Percentiles rank a stretch among this genome's conserved stretches.
phyloP scores from a whole-genome alignment of 169 alveolate genomes.

The Eimeria maxima region DNA sequence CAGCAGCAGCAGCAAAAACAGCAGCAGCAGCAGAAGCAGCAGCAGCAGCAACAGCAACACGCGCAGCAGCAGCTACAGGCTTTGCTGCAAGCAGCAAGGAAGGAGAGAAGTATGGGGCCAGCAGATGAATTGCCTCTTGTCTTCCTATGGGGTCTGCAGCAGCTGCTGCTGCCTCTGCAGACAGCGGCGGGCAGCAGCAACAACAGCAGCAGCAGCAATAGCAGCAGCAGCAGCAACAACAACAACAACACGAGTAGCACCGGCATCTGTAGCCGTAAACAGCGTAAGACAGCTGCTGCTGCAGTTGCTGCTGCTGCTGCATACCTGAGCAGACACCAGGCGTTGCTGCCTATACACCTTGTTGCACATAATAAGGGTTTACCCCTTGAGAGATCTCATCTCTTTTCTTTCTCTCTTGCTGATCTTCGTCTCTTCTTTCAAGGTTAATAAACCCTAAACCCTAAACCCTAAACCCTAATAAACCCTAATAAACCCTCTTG shows the following conservation, averaged over 20 bases:
- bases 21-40: too few species aligned
- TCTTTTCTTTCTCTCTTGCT: background rate
- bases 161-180: background rate
- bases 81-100: background rate
- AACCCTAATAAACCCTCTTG: too few species aligned
- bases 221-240: too few species aligned
- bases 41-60: too few species aligned
- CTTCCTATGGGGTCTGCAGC: background rate
- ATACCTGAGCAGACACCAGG: background rate
- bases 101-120: background rate
- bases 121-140: background rate
- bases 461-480: background rate
- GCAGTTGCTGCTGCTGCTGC: slow-evolving; percentile 8
- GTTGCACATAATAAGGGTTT: background rate
- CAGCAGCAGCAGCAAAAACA: background rate
- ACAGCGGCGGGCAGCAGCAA: background rate
- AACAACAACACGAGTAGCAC: too few species aligned
- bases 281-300: background rate
- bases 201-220: background rate
- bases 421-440: slow-evolving; percentile 18
- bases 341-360: too few species aligned
- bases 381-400: slow-evolving; percentile 25
- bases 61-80: background rate
- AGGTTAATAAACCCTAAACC: background rate
- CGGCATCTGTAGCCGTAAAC: background rate